Evolutionary conservation across 768 basidiomycete species (phyloP).

Genomic region (Floccularia luteovirens): DNA sequence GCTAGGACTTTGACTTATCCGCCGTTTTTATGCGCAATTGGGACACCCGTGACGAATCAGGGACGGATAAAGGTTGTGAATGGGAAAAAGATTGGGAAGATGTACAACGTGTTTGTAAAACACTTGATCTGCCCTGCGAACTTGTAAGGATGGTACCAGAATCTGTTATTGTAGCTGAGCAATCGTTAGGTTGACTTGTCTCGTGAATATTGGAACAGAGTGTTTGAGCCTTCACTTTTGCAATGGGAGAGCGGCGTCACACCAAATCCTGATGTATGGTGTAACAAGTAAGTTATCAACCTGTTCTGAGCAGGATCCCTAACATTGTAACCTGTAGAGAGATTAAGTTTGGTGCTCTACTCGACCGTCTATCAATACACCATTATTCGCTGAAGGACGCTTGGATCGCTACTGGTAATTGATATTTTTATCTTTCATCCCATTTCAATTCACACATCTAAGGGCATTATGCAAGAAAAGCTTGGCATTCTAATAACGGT

Average conservation of each 20-base stretch:
- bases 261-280: constrained; percentile 91
- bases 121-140: constrained; percentile 64
- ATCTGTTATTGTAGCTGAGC: background rate
- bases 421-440: background rate
- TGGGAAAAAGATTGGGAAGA: constrained; percentile 97
- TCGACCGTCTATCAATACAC: constrained; percentile 47
- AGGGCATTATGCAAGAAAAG: constrained; percentile 86
- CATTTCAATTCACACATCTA: background rate
- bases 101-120: constrained; percentile 71
- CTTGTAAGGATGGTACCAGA: constrained; percentile 41
- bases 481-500: constrained; percentile 25
- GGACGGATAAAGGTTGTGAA: constrained; percentile 78
- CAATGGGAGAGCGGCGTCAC: constrained; percentile 76
- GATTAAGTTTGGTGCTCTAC: constrained; percentile 85
- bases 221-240: constrained; percentile 81
- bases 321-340: constrained; percentile 38
- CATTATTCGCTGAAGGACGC: constrained; percentile 20
- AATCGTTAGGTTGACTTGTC: constrained; percentile 71
- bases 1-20: constrained; percentile 72
- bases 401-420: constrained; percentile 79
- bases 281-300: constrained; percentile 57
- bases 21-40: constrained; percentile 97
- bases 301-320: background rate
- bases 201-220: constrained; percentile 82
- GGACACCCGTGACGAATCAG: constrained; percentile 81